phyloP scores from a whole-genome alignment of 2,329 filamentous ascomycete genomes.

The Aspergillus ustus region DNA sequence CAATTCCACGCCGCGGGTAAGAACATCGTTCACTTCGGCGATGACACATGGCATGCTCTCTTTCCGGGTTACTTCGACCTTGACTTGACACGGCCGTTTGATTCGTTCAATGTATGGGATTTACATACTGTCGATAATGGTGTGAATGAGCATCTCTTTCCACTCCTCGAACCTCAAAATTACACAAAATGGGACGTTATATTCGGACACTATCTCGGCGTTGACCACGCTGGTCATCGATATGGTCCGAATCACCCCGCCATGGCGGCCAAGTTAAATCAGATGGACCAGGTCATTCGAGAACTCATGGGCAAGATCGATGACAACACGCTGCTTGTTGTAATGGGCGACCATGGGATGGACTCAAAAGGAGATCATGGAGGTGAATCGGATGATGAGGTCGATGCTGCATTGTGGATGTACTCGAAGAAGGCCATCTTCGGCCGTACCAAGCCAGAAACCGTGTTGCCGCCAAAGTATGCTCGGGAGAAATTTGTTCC shows the following conservation, averaged over 20 bases:
- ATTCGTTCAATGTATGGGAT: constrained; percentile 99
- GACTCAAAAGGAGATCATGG: constrained; percentile 96
- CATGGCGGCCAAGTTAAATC: constrained; percentile 85
- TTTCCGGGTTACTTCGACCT: constrained; percentile 93
- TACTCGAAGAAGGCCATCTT: constrained; percentile 89
- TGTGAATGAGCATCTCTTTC: constrained; percentile 82
- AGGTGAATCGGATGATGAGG: constrained; percentile 95
- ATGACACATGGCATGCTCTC: constrained; percentile 93
- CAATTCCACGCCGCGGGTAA: constrained; percentile 69
- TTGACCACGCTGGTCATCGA: constrained; percentile 94
- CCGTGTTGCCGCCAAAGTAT: constrained; percentile 61
- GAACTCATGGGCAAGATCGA: constrained; percentile 74
- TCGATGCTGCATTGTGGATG: constrained; percentile 97
- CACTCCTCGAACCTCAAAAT: constrained; percentile 70
- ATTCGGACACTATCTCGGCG: constrained; percentile 90
- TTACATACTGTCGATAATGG: constrained; percentile 96
- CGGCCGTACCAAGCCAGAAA: constrained; percentile 71
- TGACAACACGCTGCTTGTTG: constrained; percentile 83
- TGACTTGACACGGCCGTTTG: constrained; percentile 84
- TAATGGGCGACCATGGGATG: constrained; percentile 99
- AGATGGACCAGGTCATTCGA: constrained; percentile 85
- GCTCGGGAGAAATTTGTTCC: constrained; percentile 75
- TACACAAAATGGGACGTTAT: constrained; percentile 86
- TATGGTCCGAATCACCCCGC: constrained; percentile 92
- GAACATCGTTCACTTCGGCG: constrained; percentile 90